These are phyloP conservation scores for Petunia hybrid DNA, from an alignment of 305 asterid genomes.

Conservation along the genomic window DNA sequence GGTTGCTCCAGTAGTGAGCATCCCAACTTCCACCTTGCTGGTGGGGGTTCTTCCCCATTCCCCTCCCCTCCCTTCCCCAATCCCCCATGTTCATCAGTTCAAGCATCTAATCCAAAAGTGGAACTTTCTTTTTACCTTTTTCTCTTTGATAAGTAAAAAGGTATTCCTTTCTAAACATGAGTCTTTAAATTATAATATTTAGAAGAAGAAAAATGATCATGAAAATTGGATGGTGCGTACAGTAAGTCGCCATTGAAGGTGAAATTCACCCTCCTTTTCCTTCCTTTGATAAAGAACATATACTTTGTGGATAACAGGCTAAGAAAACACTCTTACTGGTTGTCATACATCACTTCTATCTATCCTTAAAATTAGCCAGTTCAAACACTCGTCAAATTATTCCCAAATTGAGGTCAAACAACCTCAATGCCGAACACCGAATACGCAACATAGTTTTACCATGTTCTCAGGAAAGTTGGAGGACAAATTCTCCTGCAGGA, in stretches of 20 bases:
- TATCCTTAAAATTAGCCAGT: constrained; percentile 17
- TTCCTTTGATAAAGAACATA: background rate
- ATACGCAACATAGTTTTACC: constrained; percentile 57
- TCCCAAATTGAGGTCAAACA: constrained; percentile 26
- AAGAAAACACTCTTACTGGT: constrained; percentile 12
- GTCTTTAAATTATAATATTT: background rate
- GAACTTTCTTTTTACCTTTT: background rate
- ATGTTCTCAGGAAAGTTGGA: constrained; percentile 77
- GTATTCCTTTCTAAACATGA: constrained; percentile 4
- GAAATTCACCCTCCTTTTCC: constrained; percentile 8
- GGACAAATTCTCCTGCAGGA: constrained; percentile 70
- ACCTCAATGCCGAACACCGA: constrained; percentile 29
- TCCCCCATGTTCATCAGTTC: background rate
- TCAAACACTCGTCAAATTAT: background rate
- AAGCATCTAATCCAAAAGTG: constrained; percentile 10
- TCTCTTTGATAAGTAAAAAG: background rate
- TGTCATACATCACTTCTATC: constrained; percentile 9
- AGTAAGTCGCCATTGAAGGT: constrained; percentile 20
- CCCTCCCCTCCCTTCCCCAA: too few relatives aligned
- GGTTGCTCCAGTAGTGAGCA: too few relatives aligned
- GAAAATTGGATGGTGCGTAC: constrained; percentile 17
- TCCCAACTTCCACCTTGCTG: too few relatives aligned
- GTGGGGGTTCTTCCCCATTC: too few relatives aligned
- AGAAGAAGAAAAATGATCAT: background rate
- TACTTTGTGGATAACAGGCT: background rate